Base-by-base conservation (phyloP, 192 early-diverging fungal species). In the Coemansia erecta region DNA sequence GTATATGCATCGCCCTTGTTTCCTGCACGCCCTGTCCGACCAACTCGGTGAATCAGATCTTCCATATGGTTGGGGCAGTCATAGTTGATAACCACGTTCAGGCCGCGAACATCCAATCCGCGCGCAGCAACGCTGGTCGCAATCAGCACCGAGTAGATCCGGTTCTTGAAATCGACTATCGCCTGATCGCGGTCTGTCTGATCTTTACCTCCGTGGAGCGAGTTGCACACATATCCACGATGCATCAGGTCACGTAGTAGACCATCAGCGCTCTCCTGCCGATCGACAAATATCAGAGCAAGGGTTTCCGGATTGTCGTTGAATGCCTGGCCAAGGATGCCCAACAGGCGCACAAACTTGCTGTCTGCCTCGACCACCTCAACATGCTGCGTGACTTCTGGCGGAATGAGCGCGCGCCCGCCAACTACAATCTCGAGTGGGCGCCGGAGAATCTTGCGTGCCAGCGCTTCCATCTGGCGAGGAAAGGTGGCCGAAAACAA, bases 1-100 rank as follows among this genome's bases (percentile, higher is more conserved):
- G 97, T 97, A 61, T 91, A 95, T 0, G 97, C 94, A 7, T 90
- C 92, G 44, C 97, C 97, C 66, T 92, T 98, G 72, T 97, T 94
- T 49, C 97, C 97, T 0, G 97, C 97, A 45, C 97, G 90, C 33
- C 97, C 97, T 0, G 97, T 99, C 39, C 97, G 84, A 7, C 97
- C 97, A 15, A 97, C 94, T 43, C 97, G 93, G 74, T 99, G 97
- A 2, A 99, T 93, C 73, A 98, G 93, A 53, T 99, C 97, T 60
- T 99, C 97, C 85, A 94, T 91, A 54, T 99, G 93, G 76, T 95
- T 94, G 9, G 97, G 97, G 46, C 92, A 91, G 60, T 99, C 97
- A 60, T 90, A 98, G 72, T 99, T 99, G 49, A 98, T 82, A 7
- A 99, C 97, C 22, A 93, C 73, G 46, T 90, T 95, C 2, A 98